phyloP scores from a whole-genome alignment of 768 basidiomycete species.

The Trametopsis cervina region DNA sequence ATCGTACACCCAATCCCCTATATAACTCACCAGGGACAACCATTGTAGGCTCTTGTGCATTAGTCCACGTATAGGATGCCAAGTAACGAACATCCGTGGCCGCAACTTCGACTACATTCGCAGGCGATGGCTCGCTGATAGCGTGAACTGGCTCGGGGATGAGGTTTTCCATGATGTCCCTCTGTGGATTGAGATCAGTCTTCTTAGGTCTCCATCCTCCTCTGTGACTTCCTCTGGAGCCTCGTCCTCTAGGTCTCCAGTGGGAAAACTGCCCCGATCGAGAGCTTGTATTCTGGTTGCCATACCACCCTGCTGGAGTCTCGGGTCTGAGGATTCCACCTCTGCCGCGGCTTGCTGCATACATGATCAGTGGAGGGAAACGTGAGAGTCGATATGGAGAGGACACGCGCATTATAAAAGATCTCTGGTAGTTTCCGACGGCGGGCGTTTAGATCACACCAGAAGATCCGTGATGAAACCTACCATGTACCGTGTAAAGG shows the following conservation, averaged over 20 bases:
- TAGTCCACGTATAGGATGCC: constrained; percentile 27
- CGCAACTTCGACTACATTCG: not conserved
- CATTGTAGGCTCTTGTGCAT: constrained; percentile 19
- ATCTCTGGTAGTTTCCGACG: no score
- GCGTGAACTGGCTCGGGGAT: not conserved
- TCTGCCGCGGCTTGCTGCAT: not conserved
- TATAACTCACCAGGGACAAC: constrained; percentile 23
- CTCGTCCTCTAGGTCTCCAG: not conserved
- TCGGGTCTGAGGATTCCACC: not conserved
- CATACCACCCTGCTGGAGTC: not conserved
- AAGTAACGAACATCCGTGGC: constrained; percentile 18
- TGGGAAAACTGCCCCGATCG: not conserved
- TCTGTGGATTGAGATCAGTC: no score
- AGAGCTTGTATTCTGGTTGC: not conserved
- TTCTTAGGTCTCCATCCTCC: no score
- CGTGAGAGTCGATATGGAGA: no score
- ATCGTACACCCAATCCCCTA: not conserved
- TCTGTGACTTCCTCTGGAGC: not conserved
- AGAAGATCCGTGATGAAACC: no score
- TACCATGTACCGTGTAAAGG: no score
- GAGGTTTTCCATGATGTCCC: not conserved
- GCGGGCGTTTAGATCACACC: no score
- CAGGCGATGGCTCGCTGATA: not conserved
- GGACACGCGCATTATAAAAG: no score
- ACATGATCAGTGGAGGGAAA: no score